Evolutionary conservation across 495 filamentous ascomycete genomes (phyloP), one percentile per base, ranked within the genome.

Genomic region (Apiosordaria backusii): DNA sequence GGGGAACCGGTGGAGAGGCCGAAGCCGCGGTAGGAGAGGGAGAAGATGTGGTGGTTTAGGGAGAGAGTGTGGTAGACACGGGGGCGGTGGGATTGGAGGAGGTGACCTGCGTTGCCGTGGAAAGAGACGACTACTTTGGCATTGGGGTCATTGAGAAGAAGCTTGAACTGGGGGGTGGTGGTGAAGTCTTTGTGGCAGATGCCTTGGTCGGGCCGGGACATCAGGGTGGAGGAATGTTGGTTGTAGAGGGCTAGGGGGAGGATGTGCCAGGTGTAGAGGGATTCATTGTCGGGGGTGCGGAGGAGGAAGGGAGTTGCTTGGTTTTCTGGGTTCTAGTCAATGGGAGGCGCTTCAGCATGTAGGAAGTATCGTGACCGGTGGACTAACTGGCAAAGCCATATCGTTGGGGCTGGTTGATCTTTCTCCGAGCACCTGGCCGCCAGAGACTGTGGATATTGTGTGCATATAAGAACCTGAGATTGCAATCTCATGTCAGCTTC

Each of bases 21-120:
- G 71, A 91, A 97, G 26, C 95, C 95, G 26, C 95, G 90, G 77
- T 97, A 97, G 80, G 97, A 92, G 63, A 97, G 83, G 24, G 87
- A 79, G 0, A 91, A 70, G 26, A 90, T 81, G 64, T 91, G 88
- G 50, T 81, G 80, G 10, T 78, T 79, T 16, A 85, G 0, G 4
- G 87, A 85, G 10, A 90, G 73, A 29, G 85, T 80, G 57, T 87
- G 88, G 73, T 89, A 91, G 65, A 85, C 84, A 1, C 83, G 80
- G 10, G 87, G 83, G 54, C 88, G 81, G 70, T 84, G 80, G 21
- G 83, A 84, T 67, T 89, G 88, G 16, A 85, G 86, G 10, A 92
- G 78, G 59, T 87, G 88, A 1, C 88, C 89, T 4, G 82, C 86
- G 68, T 90, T 88, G 57, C 82, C 80, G 70, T 84, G 83, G 69